These are phyloP conservation scores for Cystobasidiaceae sp. DNA, from an alignment of 1,284 basidiomycete species.

Conservation along the genomic window DNA sequence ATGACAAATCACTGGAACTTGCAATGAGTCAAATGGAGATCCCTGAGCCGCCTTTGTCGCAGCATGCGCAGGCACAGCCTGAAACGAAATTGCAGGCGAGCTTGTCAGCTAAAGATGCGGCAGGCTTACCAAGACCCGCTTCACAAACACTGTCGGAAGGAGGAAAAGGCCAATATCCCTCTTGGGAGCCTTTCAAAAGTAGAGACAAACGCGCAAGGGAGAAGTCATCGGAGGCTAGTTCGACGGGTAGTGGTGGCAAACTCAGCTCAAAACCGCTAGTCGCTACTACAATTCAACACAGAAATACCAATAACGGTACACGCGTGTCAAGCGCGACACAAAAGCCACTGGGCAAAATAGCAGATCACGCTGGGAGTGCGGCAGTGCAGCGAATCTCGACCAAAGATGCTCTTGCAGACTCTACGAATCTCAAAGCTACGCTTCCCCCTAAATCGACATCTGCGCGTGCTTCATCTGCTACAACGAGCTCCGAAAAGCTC, in stretches of 20 bases:
- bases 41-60: conserved; percentile 15
- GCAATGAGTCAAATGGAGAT: conserved; percentile 29
- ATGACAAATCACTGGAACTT: conserved; percentile 20
- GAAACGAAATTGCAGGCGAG: not conserved
- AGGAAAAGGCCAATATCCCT: too few species aligned
- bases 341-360: too few species aligned
- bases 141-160: too few species aligned
- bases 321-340: too few species aligned
- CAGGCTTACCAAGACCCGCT: too few species aligned
- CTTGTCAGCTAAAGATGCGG: not conserved
- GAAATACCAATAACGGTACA: too few species aligned
- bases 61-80: not conserved
- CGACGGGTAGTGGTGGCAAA: not conserved
- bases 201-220: conserved; percentile 2
- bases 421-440: too few species aligned
- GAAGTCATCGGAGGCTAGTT: not conserved
- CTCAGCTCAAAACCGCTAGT: conserved; percentile 15
- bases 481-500: not conserved
- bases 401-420: too few species aligned
- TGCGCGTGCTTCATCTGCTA: not conserved
- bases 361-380: too few species aligned
- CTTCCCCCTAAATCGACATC: not conserved
- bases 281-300: not conserved
- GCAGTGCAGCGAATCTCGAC: too few species aligned
- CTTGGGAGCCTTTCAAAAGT: conserved; percentile 8